phyloP scores from a whole-genome alignment of 2,329 filamentous ascomycete genomes.

The Aspergillus floridensis region DNA sequence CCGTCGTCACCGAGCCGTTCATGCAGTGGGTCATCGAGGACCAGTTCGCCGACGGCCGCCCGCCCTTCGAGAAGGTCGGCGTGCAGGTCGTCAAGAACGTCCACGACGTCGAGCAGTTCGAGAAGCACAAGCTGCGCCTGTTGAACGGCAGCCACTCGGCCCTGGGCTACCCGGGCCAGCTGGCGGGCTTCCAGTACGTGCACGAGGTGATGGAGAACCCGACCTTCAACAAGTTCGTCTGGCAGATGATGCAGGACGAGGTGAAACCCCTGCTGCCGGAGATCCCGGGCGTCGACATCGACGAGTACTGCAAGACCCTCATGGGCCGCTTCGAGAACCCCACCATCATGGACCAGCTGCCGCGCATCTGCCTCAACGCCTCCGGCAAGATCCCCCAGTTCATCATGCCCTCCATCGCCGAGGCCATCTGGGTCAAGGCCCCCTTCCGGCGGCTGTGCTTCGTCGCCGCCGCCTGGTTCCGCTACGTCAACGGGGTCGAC shows the following conservation, averaged over 20 bases:
- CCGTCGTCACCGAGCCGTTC: slow-evolving; percentile 56
- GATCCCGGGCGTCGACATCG: slow-evolving; percentile 52
- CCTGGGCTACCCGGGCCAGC: slow-evolving; percentile 51
- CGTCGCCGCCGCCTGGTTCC: slow-evolving; percentile 52
- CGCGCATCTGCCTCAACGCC: slow-evolving; percentile 52
- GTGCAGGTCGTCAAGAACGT: slow-evolving; percentile 54
- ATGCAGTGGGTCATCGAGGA: slow-evolving; percentile 58
- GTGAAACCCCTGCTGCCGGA: slow-evolving; percentile 53
- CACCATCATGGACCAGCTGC: slow-evolving; percentile 56
- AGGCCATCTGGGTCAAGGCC: slow-evolving; percentile 45
- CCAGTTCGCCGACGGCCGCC: slow-evolving; percentile 52
- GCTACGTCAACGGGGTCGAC: slow-evolving; percentile 51
- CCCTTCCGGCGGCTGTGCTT: slow-evolving; percentile 51
- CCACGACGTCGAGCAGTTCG: slow-evolving; percentile 54
- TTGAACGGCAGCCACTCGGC: slow-evolving; percentile 55
- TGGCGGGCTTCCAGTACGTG: slow-evolving; percentile 55
- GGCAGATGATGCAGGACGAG: slow-evolving; percentile 57
- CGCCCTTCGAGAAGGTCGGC: slow-evolving; percentile 53
- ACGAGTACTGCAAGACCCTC: slow-evolving; percentile 53
- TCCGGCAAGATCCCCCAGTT: slow-evolving; percentile 55
- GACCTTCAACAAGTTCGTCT: slow-evolving; percentile 48
- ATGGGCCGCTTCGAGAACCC: slow-evolving; percentile 58
- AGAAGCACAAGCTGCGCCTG: slow-evolving; percentile 57
- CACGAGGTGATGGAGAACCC: slow-evolving; percentile 55
- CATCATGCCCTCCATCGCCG: slow-evolving; percentile 41